Evolutionary conservation across 108 stramenopile genomes (phyloP).

Genomic region (Cylindrotheca fusiformis): DNA sequence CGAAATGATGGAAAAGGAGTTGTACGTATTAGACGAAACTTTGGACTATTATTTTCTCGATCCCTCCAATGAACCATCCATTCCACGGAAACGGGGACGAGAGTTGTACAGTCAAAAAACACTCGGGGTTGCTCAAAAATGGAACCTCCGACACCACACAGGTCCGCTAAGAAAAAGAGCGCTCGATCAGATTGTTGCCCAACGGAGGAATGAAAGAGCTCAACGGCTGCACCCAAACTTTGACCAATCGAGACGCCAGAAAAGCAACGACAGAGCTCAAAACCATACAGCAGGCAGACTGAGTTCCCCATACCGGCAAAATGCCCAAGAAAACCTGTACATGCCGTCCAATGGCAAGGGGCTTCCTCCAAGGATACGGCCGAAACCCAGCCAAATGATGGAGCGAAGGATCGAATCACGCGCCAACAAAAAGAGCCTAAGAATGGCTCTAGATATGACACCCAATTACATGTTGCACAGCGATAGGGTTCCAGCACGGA

Average conservation of each 20-base stretch:
- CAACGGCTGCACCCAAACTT: neutral
- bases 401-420: constrained; percentile 5
- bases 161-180: neutral
- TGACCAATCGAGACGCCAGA: neutral
- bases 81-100: neutral
- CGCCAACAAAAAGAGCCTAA: constrained; percentile 79
- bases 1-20: constrained; percentile 56
- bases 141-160: neutral
- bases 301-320: neutral
- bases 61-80: neutral
- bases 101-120: neutral
- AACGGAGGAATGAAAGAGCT: neutral
- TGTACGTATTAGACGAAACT: constrained; percentile 91
- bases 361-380: neutral
- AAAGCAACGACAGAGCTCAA: neutral
- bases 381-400: constrained; percentile 2
- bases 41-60: constrained; percentile 29
- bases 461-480: constrained; percentile 22
- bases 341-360: neutral
- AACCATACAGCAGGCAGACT: neutral
- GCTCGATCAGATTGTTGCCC: neutral
- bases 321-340: neutral
- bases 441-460: constrained; percentile 26
- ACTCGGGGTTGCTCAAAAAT: neutral
- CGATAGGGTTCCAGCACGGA: constrained; percentile 2